Conservation (phyloP, 495 filamentous ascomycete genomes). For the Aspergillus leporis region DNA sequence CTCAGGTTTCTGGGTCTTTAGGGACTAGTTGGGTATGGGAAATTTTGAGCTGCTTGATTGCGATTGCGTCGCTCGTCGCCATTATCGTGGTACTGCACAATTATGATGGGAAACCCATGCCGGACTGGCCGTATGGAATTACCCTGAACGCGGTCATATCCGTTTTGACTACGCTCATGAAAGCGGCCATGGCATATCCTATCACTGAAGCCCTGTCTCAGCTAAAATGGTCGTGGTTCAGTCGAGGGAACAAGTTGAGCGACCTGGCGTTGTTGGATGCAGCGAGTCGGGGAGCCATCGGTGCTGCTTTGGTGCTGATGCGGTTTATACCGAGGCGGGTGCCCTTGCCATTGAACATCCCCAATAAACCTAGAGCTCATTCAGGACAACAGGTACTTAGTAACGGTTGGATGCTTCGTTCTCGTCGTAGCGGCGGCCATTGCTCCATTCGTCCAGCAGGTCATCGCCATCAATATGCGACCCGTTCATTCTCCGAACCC, state of each 20-base stretch:
- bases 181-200: conserved; percentile 41
- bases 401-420: conserved; percentile 39
- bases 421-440: conserved; percentile 40
- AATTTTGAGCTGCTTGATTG: conserved; percentile 26
- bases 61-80: conserved; percentile 23
- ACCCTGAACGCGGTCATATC: conserved; percentile 50
- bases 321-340: conserved; percentile 27
- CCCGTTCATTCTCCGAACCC: conserved; percentile 15
- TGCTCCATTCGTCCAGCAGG: conserved; percentile 48
- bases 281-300: conserved; percentile 40
- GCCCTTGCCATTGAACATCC: not conserved
- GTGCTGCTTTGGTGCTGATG: conserved; percentile 34
- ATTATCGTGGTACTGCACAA: conserved; percentile 36
- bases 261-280: conserved; percentile 47
- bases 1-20: conserved; percentile 21
- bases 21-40: conserved; percentile 31
- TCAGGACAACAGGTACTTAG: conserved; percentile 32
- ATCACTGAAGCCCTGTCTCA: conserved; percentile 43
- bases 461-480: conserved; percentile 33
- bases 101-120: conserved; percentile 40
- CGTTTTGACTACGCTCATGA: conserved; percentile 43
- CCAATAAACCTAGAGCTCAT: not conserved
- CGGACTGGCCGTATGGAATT: conserved; percentile 46
- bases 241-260: conserved; percentile 35
- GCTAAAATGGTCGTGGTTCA: conserved; percentile 53